These are phyloP conservation scores for Termitomyces heimii DNA, from an alignment of 768 basidiomycete species.

Conservation along the genomic window DNA sequence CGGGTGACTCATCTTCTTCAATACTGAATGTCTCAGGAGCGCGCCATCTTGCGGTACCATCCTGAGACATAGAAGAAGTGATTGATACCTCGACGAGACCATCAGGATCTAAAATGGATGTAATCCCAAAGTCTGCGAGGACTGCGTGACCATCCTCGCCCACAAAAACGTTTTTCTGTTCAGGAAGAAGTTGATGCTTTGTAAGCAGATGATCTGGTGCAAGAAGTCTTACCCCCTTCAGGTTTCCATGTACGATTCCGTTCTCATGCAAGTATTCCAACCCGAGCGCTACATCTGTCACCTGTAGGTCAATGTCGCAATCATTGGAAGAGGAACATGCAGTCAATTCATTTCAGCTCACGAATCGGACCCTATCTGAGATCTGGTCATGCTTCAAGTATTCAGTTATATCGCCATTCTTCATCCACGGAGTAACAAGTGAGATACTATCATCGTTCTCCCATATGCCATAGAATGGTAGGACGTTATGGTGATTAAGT, in stretches of 20 bases:
- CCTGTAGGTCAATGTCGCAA: neutral
- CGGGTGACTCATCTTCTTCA: neutral
- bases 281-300: neutral
- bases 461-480: slow-evolving; percentile 1
- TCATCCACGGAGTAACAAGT: neutral
- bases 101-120: neutral
- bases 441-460: neutral
- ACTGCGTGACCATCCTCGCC: neutral
- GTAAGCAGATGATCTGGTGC: neutral
- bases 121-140: neutral
- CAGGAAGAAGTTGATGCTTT: neutral
- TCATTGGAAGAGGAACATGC: neutral
- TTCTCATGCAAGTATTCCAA: neutral
- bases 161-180: neutral
- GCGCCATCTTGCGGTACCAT: neutral
- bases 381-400: neutral
- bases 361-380: neutral
- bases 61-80: neutral
- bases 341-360: neutral
- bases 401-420: neutral
- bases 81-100: neutral
- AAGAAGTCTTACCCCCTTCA: neutral
- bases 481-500: neutral
- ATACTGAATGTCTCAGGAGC: slow-evolving; percentile 1
- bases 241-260: neutral